Evolutionary conservation across 164 flowering plant genomes (phyloP).

Genomic region (Magnolia changhungtana): DNA sequence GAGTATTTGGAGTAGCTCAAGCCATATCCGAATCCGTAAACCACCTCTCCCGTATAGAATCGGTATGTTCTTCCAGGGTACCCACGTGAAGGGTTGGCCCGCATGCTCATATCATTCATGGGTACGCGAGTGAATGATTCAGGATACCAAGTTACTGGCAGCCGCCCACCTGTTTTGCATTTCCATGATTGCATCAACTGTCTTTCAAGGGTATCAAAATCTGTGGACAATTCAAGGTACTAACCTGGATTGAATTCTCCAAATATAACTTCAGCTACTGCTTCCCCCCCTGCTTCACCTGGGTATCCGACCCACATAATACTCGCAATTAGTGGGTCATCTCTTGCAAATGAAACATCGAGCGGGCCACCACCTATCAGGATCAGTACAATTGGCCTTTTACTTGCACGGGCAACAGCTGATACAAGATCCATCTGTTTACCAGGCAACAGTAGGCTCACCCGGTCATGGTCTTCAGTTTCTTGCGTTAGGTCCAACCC

Average conservation of each 20-base stretch:
- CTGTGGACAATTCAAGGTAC: conserved; percentile 10
- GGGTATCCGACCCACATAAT: conserved; percentile 96
- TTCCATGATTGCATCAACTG: conserved; percentile 3
- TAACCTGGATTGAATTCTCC: conserved; percentile 86
- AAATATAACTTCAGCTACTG: conserved; percentile 75
- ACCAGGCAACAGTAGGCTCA: conserved; percentile 81
- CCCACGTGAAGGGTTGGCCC: conserved; percentile 62
- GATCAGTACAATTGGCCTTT: conserved; percentile 63
- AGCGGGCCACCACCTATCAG: conserved; percentile 92
- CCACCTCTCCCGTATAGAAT: conserved; percentile 63
- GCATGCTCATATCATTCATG: conserved; percentile 90
- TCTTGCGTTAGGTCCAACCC: conserved; percentile 86
- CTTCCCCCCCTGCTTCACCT: conserved; percentile 84
- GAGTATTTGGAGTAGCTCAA: conserved; percentile 61
- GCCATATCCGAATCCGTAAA: conserved; percentile 77
- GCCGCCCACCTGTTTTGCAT: conserved; percentile 64
- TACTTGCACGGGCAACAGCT: conserved; percentile 51
- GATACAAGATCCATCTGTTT: conserved; percentile 70
- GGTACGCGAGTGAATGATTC: conserved; percentile 73
- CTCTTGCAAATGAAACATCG: conserved; percentile 72
- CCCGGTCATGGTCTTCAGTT: conserved; percentile 79
- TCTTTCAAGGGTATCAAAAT: not conserved
- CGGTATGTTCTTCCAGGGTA: conserved; percentile 94
- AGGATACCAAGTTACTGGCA: conserved; percentile 95
- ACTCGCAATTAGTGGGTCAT: conserved; percentile 57